phyloP scores from a whole-genome alignment of 2,329 filamentous ascomycete species.

The Diaporthe nobilis region DNA sequence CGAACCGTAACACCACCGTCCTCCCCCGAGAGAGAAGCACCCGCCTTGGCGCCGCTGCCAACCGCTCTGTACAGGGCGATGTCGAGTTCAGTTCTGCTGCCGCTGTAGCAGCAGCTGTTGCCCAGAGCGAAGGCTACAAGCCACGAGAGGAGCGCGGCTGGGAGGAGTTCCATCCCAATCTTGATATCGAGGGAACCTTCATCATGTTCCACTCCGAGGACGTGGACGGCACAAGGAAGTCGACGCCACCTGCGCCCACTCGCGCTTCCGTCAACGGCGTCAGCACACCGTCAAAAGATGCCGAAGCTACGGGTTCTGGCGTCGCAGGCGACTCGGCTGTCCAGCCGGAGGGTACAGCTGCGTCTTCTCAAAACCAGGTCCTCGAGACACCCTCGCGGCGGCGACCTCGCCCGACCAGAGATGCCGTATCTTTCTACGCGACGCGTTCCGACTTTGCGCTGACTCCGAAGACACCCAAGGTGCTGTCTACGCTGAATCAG shows the following conservation, averaged over 20 bases:
- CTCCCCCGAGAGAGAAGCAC: slow-evolving; percentile 71
- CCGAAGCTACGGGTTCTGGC: slow-evolving; percentile 50
- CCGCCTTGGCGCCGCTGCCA: slow-evolving; percentile 67
- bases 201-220: slow-evolving; percentile 86
- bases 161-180: slow-evolving; percentile 97
- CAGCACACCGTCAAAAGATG: slow-evolving; percentile 62
- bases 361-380: slow-evolving; percentile 43
- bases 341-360: slow-evolving; percentile 55
- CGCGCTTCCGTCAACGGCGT: slow-evolving; percentile 52
- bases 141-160: slow-evolving; percentile 95
- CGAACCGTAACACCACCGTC: slow-evolving; percentile 59
- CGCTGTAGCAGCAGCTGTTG: slow-evolving; percentile 87
- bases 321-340: slow-evolving; percentile 57
- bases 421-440: slow-evolving; percentile 68
- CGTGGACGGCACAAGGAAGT: slow-evolving; percentile 80
- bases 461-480: slow-evolving; percentile 71
- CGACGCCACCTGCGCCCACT: slow-evolving; percentile 54
- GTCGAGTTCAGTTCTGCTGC: slow-evolving; percentile 90
- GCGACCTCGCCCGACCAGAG: slow-evolving; percentile 63
- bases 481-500: slow-evolving; percentile 83
- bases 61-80: slow-evolving; percentile 61
- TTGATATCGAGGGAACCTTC: slow-evolving; percentile 88
- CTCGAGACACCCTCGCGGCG: slow-evolving; percentile 58
- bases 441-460: slow-evolving; percentile 59
- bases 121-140: slow-evolving; percentile 96